Evolutionary conservation across 768 basidiomycete species (phyloP).

Genomic region (Butyriboletus loyo): DNA sequence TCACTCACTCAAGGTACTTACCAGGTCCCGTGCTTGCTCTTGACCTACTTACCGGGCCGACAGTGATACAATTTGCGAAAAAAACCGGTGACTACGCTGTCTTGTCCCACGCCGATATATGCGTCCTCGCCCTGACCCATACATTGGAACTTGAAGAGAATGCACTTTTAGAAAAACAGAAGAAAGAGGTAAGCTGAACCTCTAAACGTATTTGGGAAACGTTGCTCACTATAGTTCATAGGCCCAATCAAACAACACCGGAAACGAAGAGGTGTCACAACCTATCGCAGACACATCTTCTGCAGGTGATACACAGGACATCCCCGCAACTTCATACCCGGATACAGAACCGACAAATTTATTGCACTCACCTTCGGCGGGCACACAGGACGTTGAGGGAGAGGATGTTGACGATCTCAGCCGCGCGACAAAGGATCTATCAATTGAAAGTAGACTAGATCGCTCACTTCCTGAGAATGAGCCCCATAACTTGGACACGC

Average conservation of each 20-base stretch:
- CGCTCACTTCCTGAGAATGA: conserved; percentile 16
- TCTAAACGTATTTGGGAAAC: background rate
- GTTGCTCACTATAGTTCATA: conserved; percentile 3
- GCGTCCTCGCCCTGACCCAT: conserved; percentile 86
- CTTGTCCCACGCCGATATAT: conserved; percentile 86
- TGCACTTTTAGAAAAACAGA: conserved; percentile 21
- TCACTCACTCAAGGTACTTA: conserved; percentile 62
- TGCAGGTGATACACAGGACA: conserved; percentile 6
- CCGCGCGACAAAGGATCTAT: conserved; percentile 6
- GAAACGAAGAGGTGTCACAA: background rate
- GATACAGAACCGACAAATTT: background rate
- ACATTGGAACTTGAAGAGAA: conserved; percentile 61
- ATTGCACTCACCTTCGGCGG: background rate
- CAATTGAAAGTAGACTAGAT: conserved; percentile 14
- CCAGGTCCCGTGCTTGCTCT: background rate
- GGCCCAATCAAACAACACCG: conserved; percentile 1
- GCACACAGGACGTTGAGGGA: background rate
- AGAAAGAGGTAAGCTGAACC: conserved; percentile 27
- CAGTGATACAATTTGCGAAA: conserved; percentile 90
- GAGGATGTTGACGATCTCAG: conserved; percentile 10
- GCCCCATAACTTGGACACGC: conserved; percentile 34
- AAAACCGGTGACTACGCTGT: conserved; percentile 96
- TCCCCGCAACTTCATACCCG: background rate
- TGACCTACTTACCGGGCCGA: conserved; percentile 13
- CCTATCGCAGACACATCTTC: background rate